Percentiles rank a stretch among this genome's conserved stretches.
These are phyloP conservation scores for Saccharomycopsis olivae DNA, from an alignment of 805 yeast genomes.

Conservation along the genomic window DNA sequence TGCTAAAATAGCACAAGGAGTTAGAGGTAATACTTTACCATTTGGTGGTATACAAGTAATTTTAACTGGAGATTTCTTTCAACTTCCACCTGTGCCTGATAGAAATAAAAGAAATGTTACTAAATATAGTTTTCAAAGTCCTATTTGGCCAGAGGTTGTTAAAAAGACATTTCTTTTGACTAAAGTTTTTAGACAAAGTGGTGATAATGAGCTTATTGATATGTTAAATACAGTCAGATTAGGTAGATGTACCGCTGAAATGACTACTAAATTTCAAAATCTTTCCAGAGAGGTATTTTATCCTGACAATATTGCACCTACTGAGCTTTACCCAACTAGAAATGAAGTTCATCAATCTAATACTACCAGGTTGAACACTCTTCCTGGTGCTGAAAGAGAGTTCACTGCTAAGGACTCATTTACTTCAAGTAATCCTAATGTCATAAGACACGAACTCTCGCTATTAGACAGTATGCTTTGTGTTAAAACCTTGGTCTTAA, in stretches of 20 bases:
- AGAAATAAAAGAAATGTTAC: slow-evolving; percentile 27
- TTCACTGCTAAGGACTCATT: slow-evolving; percentile 40
- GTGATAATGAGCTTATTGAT: slow-evolving; percentile 64
- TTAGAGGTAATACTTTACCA: slow-evolving; percentile 43
- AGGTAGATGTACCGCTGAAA: slow-evolving; percentile 47
- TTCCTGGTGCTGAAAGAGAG: slow-evolving; percentile 36
- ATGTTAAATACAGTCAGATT: slow-evolving; percentile 74
- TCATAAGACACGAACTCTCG: slow-evolving; percentile 21
- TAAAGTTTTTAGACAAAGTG: slow-evolving; percentile 79
- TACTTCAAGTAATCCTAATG: slow-evolving; percentile 19
- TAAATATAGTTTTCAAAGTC: slow-evolving; percentile 65
- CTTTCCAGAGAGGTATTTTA: slow-evolving; percentile 50
- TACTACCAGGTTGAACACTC: slow-evolving; percentile 32
- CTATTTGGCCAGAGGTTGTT: slow-evolving; percentile 56
- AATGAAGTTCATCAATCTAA: slow-evolving; percentile 78
- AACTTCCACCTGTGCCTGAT: slow-evolving; percentile 78
- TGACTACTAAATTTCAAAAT: slow-evolving; percentile 36
- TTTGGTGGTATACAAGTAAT: slow-evolving; percentile 93
- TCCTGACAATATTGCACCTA: slow-evolving; percentile 74
- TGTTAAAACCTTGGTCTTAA: slow-evolving; percentile 48
- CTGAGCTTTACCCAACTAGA: slow-evolving; percentile 83
- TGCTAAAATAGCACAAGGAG: slow-evolving; percentile 51
- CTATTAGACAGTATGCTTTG: slow-evolving; percentile 59
- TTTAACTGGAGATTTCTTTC: slow-evolving; percentile 92
- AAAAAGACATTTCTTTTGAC: slow-evolving; percentile 58